phyloP scores from a whole-genome alignment of 768 basidiomycete genomes.

The Podaxis mareebaensis region DNA sequence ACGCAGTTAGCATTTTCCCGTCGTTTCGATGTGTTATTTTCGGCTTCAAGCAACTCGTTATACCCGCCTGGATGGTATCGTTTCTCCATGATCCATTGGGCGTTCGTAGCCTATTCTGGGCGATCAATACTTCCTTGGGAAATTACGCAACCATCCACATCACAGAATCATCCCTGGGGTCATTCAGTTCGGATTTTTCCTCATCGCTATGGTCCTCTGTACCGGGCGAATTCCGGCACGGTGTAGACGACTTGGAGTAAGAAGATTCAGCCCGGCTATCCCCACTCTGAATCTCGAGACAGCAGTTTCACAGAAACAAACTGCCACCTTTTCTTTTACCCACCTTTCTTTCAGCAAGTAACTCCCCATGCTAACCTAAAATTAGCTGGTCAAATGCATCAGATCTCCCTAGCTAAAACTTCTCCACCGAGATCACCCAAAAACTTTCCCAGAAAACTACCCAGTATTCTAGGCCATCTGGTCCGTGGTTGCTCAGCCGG shows the following conservation, averaged over 20 bases:
- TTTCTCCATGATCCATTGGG: not conserved
- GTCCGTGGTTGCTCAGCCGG: not conserved
- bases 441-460: not conserved
- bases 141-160: not conserved
- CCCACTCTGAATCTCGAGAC: not conserved
- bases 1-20: not conserved
- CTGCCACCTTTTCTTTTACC: not conserved
- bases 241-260: not conserved
- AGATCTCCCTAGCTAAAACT: not conserved
- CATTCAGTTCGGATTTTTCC: not conserved
- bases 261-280: not conserved
- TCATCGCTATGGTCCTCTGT: not conserved
- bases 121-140: not conserved
- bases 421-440: not conserved
- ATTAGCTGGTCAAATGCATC: not conserved
- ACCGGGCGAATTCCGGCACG: not conserved
- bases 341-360: not conserved
- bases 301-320: not conserved
- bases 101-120: not conserved
- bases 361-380: not conserved
- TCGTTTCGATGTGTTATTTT: slow-evolving; percentile 6
- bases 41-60: not conserved
- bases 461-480: slow-evolving; percentile 1
- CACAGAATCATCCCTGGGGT: not conserved
- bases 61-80: not conserved